phyloP scores from a whole-genome alignment of 352 stramenopile species.

The Phytophthora meadii region DNA sequence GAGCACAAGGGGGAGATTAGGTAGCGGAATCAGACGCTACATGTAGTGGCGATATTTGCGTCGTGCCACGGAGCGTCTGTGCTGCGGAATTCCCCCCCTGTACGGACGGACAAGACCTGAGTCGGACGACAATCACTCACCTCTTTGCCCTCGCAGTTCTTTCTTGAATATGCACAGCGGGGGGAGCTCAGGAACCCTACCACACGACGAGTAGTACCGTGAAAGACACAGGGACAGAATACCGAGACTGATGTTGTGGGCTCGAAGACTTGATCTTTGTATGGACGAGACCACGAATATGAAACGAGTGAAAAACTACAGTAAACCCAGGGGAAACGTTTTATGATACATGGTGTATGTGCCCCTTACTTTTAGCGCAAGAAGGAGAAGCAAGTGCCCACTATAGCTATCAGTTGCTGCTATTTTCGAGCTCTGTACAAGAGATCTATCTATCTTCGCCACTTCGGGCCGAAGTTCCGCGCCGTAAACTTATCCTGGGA shows the following conservation, averaged over 20 bases:
- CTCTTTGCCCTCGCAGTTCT: slow-evolving; percentile 29
- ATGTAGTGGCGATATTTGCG: neutral
- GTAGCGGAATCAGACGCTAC: neutral
- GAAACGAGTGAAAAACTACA: neutral
- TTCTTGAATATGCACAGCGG: slow-evolving; percentile 48
- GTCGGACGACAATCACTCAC: slow-evolving; percentile 25
- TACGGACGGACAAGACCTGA: neutral
- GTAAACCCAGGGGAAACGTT: neutral
- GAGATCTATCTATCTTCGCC: neutral
- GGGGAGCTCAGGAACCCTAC: slow-evolving; percentile 35
- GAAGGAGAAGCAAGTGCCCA: no score
- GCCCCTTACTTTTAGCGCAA: no score
- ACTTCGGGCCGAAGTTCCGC: neutral
- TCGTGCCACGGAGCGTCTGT: neutral
- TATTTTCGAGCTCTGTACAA: neutral
- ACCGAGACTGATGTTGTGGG: slow-evolving; percentile 24
- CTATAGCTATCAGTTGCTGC: neutral
- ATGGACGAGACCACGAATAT: slow-evolving; percentile 11
- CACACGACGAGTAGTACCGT: slow-evolving; percentile 26
- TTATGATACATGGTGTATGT: no score
- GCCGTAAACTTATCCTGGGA: slow-evolving; percentile 4
- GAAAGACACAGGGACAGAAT: slow-evolving; percentile 32
- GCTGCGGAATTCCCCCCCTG: neutral
- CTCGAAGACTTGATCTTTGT: slow-evolving; percentile 11
- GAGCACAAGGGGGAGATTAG: neutral